phyloP scores from a whole-genome alignment of 192 early-diverging fungal genomes.

The Physocladia obscura region DNA sequence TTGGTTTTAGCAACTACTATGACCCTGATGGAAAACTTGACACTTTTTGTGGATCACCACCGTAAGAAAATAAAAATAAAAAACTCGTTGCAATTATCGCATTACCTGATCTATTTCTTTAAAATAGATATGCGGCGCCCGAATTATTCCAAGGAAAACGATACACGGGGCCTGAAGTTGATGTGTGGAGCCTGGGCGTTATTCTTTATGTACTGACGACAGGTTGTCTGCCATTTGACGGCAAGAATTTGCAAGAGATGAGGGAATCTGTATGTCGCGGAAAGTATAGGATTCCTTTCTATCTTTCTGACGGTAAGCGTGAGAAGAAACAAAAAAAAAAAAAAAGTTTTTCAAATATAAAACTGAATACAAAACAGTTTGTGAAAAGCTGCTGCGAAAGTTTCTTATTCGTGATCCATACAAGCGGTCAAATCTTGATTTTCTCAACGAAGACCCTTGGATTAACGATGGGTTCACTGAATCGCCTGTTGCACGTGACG shows the following conservation, averaged over 20 bases:
- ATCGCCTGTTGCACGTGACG: conserved; percentile 52
- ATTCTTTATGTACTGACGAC: conserved; percentile 95
- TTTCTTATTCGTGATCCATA: conserved; percentile 60
- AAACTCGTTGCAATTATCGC: background rate
- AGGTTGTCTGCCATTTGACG: conserved; percentile 95
- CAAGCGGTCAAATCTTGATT: conserved; percentile 56
- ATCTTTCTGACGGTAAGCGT: conserved; percentile 31
- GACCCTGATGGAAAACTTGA: conserved; percentile 60
- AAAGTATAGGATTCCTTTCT: conserved; percentile 66
- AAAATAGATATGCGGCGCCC: conserved; percentile 58
- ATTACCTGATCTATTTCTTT: background rate
- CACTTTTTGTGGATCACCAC: conserved; percentile 68
- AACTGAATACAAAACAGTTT: conserved; percentile 37
- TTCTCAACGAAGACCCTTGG: conserved; percentile 63
- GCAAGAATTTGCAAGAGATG: conserved; percentile 85
- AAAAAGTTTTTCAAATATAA: background rate
- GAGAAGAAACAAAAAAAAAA: background rate
- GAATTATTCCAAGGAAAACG: conserved; percentile 76
- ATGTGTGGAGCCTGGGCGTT: conserved; percentile 97
- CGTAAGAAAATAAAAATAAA: conserved; percentile 36
- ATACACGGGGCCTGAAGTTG: conserved; percentile 96
- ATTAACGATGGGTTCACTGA: conserved; percentile 57
- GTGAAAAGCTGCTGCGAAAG: conserved; percentile 60
- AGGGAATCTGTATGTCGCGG: conserved; percentile 60
- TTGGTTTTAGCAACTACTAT: conserved; percentile 62